These are phyloP conservation scores for Saccharomycopsis selenospora DNA, from an alignment of 805 yeast species.

Conservation along the genomic window DNA sequence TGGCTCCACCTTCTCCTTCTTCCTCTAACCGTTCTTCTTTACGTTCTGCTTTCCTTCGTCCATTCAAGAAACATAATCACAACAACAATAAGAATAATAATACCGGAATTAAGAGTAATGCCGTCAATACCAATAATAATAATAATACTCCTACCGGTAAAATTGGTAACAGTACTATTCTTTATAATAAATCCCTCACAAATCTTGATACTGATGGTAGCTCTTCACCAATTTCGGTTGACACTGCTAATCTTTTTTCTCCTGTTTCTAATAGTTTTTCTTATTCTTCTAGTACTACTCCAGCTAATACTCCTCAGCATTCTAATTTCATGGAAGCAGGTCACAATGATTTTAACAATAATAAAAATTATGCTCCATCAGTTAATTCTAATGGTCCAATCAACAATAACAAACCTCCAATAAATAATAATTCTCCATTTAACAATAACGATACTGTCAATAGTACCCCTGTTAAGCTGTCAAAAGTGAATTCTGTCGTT, in stretches of 20 bases:
- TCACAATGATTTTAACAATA: neutral
- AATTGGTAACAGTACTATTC: neutral
- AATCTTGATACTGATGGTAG: neutral
- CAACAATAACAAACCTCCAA: neutral
- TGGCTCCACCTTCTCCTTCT: constrained; percentile 7
- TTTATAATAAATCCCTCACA: neutral
- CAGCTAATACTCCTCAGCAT: constrained; percentile 1
- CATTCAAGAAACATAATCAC: constrained; percentile 10
- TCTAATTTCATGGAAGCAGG: neutral
- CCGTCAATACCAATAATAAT: neutral
- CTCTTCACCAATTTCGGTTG: neutral
- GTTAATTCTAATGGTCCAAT: neutral
- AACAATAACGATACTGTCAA: neutral
- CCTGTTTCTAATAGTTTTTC: constrained; percentile 1
- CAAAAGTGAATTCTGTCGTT: constrained; percentile 10
- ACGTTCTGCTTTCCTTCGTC: constrained; percentile 12
- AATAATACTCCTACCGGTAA: neutral
- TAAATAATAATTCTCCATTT: neutral
- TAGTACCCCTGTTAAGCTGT: neutral
- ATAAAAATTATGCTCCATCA: neutral
- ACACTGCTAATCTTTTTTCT: constrained; percentile 5
- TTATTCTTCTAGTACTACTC: neutral
- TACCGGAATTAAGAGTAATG: neutral
- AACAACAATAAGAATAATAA: neutral
- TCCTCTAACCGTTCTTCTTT: constrained; percentile 3